Percentiles rank a stretch among this genome's conserved stretches.
These are phyloP conservation scores for Shiraia bambusicola DNA, from an alignment of 2,329 filamentous ascomycete species.

Conservation along the genomic window DNA sequence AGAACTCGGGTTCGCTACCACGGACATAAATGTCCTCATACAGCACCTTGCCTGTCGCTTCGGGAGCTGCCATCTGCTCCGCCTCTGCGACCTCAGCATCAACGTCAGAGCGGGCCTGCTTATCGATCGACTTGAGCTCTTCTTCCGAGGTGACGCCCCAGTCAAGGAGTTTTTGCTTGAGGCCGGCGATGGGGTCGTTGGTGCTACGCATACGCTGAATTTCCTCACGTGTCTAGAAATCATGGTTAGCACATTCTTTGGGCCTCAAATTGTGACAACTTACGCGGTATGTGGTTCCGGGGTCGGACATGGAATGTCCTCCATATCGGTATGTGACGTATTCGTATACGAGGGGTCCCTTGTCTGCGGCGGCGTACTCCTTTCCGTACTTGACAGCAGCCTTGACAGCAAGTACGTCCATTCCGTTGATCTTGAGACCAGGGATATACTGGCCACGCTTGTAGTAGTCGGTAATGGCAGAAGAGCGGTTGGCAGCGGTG, in stretches of 20 bases:
- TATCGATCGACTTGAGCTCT: conserved; percentile 94
- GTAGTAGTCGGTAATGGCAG: conserved; percentile 98
- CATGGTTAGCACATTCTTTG: conserved; percentile 17
- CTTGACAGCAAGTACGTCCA: conserved; percentile 98
- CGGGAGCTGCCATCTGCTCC: conserved; percentile 82
- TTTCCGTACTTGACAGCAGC: conserved; percentile 93
- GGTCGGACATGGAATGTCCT: conserved; percentile 99
- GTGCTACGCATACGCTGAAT: conserved; percentile 99
- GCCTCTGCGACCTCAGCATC: conserved; percentile 88
- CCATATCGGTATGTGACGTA: conserved; percentile 99
- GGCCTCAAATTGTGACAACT: conserved; percentile 9
- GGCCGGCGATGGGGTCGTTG: conserved; percentile 94
- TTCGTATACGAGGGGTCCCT: conserved; percentile 94
- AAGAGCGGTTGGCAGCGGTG: conserved; percentile 89
- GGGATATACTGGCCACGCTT: conserved; percentile 99
- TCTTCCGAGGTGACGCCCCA: conserved; percentile 91
- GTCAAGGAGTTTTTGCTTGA: conserved; percentile 97
- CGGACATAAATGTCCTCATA: conserved; percentile 96
- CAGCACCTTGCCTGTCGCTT: conserved; percentile 76
- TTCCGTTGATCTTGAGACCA: conserved; percentile 98
- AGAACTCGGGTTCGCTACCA: conserved; percentile 82
- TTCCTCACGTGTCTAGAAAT: conserved; percentile 78
- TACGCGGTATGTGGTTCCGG: conserved; percentile 92
- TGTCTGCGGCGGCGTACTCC: conserved; percentile 77
- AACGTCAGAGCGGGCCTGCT: conserved; percentile 82